Evolutionary conservation across 2,329 filamentous ascomycete genomes (phyloP).

Genomic region (Talaromyces atroroseus): DNA sequence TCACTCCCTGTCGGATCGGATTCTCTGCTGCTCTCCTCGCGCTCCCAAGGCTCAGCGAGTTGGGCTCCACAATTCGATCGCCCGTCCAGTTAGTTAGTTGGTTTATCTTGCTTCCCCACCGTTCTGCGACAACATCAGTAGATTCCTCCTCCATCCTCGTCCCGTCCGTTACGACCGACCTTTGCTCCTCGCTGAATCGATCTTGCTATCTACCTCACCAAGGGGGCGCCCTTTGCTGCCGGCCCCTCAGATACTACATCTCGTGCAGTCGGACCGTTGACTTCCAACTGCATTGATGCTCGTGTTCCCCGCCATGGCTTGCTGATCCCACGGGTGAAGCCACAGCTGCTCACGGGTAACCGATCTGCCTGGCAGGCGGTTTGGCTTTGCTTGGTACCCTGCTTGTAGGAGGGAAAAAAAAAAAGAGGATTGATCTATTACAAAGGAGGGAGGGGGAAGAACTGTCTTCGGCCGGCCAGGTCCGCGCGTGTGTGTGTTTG

Average conservation of each 20-base stretch:
- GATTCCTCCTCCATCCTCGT: neutral
- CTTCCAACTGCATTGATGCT: constrained; percentile 10
- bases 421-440: neutral
- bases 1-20: too few species aligned
- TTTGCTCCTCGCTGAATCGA: neutral
- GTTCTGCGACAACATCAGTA: constrained; percentile 7
- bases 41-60: neutral
- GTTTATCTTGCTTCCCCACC: constrained; percentile 9
- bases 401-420: neutral
- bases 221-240: neutral
- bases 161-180: neutral
- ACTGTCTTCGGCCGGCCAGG: neutral
- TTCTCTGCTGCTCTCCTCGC: neutral
- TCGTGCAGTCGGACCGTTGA: constrained; percentile 8
- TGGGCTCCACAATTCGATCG: constrained; percentile 9
- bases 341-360: constrained; percentile 37
- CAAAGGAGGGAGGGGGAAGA: neutral
- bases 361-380: constrained; percentile 42
- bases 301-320: constrained; percentile 29
- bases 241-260: neutral
- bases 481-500: neutral
- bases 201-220: neutral
- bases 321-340: constrained; percentile 38
- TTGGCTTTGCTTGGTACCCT: constrained; percentile 25
- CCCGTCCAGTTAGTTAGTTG: neutral